phyloP scores from a whole-genome alignment of 371 early-diverging fungal genomes.

The Mortierella sp. region DNA sequence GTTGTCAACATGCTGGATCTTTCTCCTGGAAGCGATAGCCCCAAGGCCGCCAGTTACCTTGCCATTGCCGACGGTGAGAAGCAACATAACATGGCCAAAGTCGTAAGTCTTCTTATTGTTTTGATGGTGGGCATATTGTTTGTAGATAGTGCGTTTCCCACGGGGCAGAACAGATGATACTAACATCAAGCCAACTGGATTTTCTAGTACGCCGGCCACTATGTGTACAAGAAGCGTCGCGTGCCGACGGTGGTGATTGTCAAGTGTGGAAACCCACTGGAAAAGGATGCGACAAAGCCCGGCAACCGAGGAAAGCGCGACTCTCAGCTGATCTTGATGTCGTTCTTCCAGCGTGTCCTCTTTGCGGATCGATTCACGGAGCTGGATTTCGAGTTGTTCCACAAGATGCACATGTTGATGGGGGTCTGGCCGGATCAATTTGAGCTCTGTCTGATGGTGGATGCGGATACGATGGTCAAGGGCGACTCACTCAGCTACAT shows the following conservation, averaged over 20 bases:
- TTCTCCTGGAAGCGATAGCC: constrained; percentile 64
- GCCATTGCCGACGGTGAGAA: constrained; percentile 93
- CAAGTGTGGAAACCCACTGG: constrained; percentile 68
- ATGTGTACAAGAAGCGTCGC: constrained; percentile 63
- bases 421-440: constrained; percentile 75
- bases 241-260: constrained; percentile 69
- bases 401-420: constrained; percentile 71
- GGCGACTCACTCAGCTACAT: constrained; percentile 74
- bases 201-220: constrained; percentile 80
- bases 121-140: neutral
- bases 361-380: constrained; percentile 85
- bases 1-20: constrained; percentile 78
- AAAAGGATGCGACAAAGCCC: constrained; percentile 65
- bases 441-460: constrained; percentile 85
- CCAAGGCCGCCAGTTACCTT: constrained; percentile 81
- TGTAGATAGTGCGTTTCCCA: neutral
- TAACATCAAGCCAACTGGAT: neutral
- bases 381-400: constrained; percentile 84
- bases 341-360: constrained; percentile 79
- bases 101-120: constrained; percentile 61
- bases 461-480: constrained; percentile 77
- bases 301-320: constrained; percentile 94
- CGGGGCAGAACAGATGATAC: neutral
- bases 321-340: constrained; percentile 89
- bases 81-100: constrained; percentile 94